phyloP scores from a whole-genome alignment of 2,329 filamentous ascomycete genomes.

The Tolypocladium endophyticum region DNA sequence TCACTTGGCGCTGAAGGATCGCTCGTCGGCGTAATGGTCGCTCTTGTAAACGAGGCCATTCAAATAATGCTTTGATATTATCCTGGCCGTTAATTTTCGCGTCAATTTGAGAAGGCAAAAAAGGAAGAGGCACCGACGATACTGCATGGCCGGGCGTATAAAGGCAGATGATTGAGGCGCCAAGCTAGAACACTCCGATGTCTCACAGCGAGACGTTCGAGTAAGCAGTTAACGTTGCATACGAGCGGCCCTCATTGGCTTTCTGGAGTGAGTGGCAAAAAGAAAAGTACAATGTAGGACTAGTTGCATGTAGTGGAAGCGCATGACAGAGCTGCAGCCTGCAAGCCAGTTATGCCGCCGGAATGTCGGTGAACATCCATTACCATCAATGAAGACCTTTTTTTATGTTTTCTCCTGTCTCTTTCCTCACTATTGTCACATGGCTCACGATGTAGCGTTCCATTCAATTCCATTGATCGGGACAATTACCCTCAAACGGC shows the following conservation, averaged over 20 bases:
- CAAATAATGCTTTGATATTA: background rate
- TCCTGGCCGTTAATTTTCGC: too few relatives aligned
- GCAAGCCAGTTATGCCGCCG: background rate
- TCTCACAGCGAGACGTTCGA: background rate
- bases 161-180: background rate
- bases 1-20: background rate
- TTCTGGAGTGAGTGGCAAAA: background rate
- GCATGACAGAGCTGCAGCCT: background rate
- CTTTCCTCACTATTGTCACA: background rate
- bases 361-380: background rate
- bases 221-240: background rate
- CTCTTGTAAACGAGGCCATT: background rate
- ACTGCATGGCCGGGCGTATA: background rate
- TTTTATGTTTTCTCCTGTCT: background rate
- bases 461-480: too few relatives aligned
- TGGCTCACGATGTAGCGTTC: background rate
- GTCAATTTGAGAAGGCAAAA: background rate
- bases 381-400: background rate
- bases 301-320: background rate
- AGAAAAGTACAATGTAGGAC: background rate
- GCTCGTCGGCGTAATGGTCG: background rate
- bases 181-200: background rate
- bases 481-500: background rate
- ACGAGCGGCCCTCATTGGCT: background rate
- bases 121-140: too few relatives aligned